phyloP scores from a whole-genome alignment of 23 red algal species.

The Agarophyton chilense region DNA sequence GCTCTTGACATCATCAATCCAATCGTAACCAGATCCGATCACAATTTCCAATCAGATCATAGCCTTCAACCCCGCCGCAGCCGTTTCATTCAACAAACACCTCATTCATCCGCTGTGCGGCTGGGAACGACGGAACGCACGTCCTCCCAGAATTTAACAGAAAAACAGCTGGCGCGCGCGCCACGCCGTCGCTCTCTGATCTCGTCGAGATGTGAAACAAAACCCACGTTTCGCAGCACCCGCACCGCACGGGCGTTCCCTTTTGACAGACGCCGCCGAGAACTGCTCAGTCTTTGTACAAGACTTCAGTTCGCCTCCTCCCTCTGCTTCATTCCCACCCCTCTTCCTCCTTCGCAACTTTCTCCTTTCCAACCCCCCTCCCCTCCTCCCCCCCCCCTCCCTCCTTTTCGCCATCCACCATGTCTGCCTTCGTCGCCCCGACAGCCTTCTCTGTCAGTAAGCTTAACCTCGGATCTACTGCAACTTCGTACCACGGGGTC shows the following conservation, averaged over 20 bases:
- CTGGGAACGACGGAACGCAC: too few species aligned
- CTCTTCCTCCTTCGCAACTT: background rate
- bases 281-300: background rate
- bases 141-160: too few species aligned
- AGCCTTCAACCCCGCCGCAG: too few species aligned
- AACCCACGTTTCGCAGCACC: background rate
- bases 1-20: too few species aligned
- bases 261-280: too few species aligned
- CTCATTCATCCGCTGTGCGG: too few species aligned
- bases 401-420: background rate
- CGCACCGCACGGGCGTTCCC: too few species aligned
- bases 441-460: background rate
- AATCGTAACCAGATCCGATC: too few species aligned
- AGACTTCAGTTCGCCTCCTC: background rate
- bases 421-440: slow-evolving; percentile 4
- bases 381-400: background rate
- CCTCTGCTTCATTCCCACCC: background rate
- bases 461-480: background rate
- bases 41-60: too few species aligned
- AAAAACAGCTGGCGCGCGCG: too few species aligned
- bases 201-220: slow-evolving; percentile 7
- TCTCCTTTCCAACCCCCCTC: background rate
- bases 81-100: too few species aligned
- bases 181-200: background rate
- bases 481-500: background rate